Conservation (phyloP, 1,139 yeast species). For the Magnusiomyces suaveolens region DNA sequence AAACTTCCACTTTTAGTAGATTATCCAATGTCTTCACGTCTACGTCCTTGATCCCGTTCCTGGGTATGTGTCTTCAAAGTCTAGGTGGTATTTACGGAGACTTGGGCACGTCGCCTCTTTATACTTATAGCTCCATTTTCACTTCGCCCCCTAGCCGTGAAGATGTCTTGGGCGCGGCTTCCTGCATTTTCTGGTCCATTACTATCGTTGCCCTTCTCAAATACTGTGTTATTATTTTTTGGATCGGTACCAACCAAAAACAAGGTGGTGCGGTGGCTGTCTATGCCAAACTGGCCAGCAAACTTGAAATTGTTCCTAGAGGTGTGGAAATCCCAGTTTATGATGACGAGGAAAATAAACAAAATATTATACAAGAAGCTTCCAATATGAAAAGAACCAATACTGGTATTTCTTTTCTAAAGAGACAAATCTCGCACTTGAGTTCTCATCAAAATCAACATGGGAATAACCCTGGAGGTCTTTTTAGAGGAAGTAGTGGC, state of each 20-base stretch:
- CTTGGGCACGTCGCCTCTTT: constrained; percentile 52
- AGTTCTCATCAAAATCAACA: constrained; percentile 18
- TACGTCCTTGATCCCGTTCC: neutral
- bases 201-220: constrained; percentile 45
- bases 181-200: constrained; percentile 47
- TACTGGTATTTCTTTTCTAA: constrained; percentile 24
- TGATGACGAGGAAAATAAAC: neutral
- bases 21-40: no score
- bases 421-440: constrained; percentile 30
- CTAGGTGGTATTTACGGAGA: constrained; percentile 56
- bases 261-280: constrained; percentile 58
- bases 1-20: no score
- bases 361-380: neutral
- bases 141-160: constrained; percentile 32
- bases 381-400: constrained; percentile 8
- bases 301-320: constrained; percentile 35
- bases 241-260: constrained; percentile 42
- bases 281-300: constrained; percentile 46
- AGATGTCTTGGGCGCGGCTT: constrained; percentile 44
- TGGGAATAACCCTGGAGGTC: neutral
- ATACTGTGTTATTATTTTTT: constrained; percentile 41
- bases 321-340: neutral
- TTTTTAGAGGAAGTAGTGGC: no score
- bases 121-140: constrained; percentile 41
- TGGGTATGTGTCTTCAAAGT: constrained; percentile 16